phyloP scores from a whole-genome alignment of 2,329 filamentous ascomycete species.

The Anisogramma anomala region DNA sequence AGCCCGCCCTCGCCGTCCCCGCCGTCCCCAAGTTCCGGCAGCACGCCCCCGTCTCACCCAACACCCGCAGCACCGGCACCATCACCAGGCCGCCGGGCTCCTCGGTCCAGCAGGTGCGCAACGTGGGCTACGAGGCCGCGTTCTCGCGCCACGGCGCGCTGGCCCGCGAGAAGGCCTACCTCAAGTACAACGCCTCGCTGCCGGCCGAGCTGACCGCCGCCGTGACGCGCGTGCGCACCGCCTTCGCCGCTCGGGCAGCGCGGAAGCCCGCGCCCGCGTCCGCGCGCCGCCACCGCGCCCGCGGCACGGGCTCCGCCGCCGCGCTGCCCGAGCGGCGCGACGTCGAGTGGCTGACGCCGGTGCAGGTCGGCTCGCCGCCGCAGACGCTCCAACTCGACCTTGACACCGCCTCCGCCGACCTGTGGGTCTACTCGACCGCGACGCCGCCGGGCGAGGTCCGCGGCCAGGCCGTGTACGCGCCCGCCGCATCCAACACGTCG shows the following conservation, averaged over 20 bases:
- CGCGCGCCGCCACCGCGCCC: constrained; percentile 7
- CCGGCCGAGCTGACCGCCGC: constrained; percentile 23
- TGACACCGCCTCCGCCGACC: constrained; percentile 35
- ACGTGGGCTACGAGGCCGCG: constrained; percentile 20
- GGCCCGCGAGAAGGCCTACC: constrained; percentile 27
- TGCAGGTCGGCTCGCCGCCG: constrained; percentile 27
- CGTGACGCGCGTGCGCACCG: constrained; percentile 18
- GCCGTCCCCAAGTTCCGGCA: constrained; percentile 13
- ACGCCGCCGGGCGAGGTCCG: constrained; percentile 19
- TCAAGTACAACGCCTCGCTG: constrained; percentile 26
- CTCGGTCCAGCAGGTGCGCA: constrained; percentile 16
- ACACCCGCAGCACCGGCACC: constrained; percentile 6
- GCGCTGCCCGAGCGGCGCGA: constrained; percentile 22
- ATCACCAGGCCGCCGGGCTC: too few species aligned
- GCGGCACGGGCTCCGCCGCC: constrained; percentile 20
- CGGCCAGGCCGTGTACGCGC: constrained; percentile 31
- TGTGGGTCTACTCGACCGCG: constrained; percentile 26
- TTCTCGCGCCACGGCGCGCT: constrained; percentile 23
- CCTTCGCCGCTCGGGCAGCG: too few species aligned
- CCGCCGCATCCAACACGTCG: constrained; percentile 28
- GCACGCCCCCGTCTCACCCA: constrained; percentile 7
- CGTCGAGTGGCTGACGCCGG: constrained; percentile 25
- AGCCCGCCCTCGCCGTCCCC: constrained; percentile 13
- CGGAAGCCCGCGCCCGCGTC: too few species aligned
- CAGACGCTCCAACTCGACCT: constrained; percentile 33